phyloP scores from a whole-genome alignment of 192 early-diverging fungal species.

The Gigaspora rosea region DNA sequence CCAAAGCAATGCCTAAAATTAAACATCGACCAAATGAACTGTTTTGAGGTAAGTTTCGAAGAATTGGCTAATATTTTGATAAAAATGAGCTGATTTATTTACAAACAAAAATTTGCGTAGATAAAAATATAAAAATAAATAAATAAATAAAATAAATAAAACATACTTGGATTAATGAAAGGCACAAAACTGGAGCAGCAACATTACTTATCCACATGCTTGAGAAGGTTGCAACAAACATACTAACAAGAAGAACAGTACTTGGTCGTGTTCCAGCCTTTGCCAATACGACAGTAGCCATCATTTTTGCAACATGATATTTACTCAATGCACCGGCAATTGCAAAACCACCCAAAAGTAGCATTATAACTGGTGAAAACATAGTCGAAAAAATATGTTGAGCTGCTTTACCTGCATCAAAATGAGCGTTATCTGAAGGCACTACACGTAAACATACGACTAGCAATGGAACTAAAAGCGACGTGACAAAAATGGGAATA shows the following conservation, averaged over 20 bases:
- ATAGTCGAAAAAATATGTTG: conserved; percentile 88
- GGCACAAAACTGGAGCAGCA: conserved; percentile 95
- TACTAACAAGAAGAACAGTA: conserved; percentile 85
- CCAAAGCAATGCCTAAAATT: conserved; percentile 94
- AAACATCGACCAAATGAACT: conserved; percentile 83
- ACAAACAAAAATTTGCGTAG: too few relatives aligned
- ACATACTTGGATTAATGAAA: conserved; percentile 80
- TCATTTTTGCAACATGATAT: conserved; percentile 89
- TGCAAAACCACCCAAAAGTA: conserved; percentile 92
- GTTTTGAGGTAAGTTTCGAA: conserved; percentile 82
- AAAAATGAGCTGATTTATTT: too few relatives aligned
- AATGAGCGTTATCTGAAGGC: conserved; percentile 52
- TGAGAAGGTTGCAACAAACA: conserved; percentile 93
- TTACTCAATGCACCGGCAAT: conserved; percentile 94
- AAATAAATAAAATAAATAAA: too few relatives aligned
- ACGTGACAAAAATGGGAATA: conserved; percentile 91
- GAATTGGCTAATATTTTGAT: conserved; percentile 65
- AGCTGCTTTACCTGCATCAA: conserved; percentile 71
- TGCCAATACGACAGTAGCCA: conserved; percentile 84
- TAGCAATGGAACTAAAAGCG: conserved; percentile 83
- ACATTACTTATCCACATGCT: conserved; percentile 99
- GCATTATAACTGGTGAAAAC: conserved; percentile 96
- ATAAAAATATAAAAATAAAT: too few relatives aligned
- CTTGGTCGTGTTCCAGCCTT: conserved; percentile 87
- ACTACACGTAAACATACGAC: conserved; percentile 85